phyloP scores from a whole-genome alignment of 306 rosid species.

The Inga laurina region DNA sequence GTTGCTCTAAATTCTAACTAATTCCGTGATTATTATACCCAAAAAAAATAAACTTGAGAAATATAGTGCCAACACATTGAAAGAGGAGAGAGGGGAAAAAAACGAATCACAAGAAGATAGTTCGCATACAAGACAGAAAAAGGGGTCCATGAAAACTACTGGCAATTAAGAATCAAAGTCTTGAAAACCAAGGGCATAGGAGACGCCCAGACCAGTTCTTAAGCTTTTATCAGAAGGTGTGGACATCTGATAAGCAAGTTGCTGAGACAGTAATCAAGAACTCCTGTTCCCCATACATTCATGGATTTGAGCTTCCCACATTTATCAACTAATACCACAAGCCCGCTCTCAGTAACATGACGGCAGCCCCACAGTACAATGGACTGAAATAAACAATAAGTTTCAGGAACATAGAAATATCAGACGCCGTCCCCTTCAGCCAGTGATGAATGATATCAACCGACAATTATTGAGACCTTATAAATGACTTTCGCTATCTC shows the following conservation, averaged over 20 bases:
- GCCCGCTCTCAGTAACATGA: conserved; percentile 81
- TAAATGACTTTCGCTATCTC: not conserved
- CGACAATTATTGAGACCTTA: not conserved
- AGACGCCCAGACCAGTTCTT: conserved; percentile 34
- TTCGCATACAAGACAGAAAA: conserved; percentile 24
- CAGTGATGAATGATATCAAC: not conserved
- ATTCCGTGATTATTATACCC: not conserved
- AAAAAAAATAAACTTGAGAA: not conserved
- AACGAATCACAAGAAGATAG: not conserved
- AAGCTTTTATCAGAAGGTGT: conserved; percentile 62
- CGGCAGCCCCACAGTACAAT: conserved; percentile 92
- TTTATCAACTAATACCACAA: conserved; percentile 61
- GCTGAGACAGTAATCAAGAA: conserved; percentile 65
- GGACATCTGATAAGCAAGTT: conserved; percentile 62
- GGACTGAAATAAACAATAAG: conserved; percentile 50
- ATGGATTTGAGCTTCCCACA: conserved; percentile 76
- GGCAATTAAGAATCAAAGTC: not conserved
- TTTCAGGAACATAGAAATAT: not conserved
- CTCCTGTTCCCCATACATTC: conserved; percentile 88
- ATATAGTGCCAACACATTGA: not conserved
- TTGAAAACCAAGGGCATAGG: conserved; percentile 35
- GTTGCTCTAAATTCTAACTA: not conserved
- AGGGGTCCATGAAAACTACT: conserved; percentile 20
- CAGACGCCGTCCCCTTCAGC: not conserved
- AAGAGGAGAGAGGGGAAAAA: not conserved